Evolutionary conservation across 805 yeast species (phyloP).

Genomic region (Teunomyces aglyptinius): DNA sequence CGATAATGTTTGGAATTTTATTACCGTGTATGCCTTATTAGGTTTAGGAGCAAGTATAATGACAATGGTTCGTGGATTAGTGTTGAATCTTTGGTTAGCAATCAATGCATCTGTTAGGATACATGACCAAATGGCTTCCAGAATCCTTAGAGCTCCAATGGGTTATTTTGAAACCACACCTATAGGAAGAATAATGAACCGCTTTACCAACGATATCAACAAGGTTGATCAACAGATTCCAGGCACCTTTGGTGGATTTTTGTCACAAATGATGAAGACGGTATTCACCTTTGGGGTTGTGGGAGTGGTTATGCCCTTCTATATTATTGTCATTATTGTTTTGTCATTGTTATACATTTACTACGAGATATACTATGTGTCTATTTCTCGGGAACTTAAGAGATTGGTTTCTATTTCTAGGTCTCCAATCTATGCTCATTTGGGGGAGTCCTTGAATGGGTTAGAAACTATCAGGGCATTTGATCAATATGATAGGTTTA

Average conservation of each 20-base stretch:
- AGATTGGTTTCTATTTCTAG: constrained; percentile 24
- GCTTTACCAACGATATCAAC: constrained; percentile 27
- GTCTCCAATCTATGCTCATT: constrained; percentile 28
- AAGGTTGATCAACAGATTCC: constrained; percentile 22
- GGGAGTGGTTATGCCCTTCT: constrained; percentile 24
- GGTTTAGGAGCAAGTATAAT: constrained; percentile 13
- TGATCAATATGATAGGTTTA: constrained; percentile 21
- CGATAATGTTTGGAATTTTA: constrained; percentile 16
- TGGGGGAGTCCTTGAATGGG: constrained; percentile 29
- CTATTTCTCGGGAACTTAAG: constrained; percentile 27
- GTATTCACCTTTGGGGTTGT: constrained; percentile 21
- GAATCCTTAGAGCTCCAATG: constrained; percentile 29
- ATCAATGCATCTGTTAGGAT: constrained; percentile 21
- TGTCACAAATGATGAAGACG: constrained; percentile 15
- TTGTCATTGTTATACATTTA: constrained; percentile 22
- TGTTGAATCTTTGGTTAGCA: constrained; percentile 20
- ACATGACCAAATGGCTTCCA: constrained; percentile 25
- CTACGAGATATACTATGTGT: constrained; percentile 23
- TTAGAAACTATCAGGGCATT: constrained; percentile 28
- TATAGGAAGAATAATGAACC: constrained; percentile 27
- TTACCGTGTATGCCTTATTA: constrained; percentile 17
- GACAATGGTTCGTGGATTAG: constrained; percentile 18
- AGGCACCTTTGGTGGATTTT: constrained; percentile 18
- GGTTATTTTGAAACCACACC: constrained; percentile 31
- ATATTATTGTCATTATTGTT: constrained; percentile 18